Evolutionary conservation across 192 early-diverging fungal genomes (phyloP).

Genomic region (Podila epigama): DNA sequence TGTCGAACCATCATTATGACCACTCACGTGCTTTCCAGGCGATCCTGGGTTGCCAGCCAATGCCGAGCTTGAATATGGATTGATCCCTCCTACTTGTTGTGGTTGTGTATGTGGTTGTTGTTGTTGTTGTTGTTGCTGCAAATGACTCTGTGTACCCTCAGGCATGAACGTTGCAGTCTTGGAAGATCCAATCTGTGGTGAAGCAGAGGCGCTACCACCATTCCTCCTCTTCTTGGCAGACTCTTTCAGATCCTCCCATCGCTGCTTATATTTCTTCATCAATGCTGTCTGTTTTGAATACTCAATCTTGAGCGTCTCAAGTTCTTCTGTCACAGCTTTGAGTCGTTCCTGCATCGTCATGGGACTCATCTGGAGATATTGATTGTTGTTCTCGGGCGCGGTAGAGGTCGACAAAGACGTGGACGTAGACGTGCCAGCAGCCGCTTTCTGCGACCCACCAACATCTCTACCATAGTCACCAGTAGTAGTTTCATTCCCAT

Average conservation of each 20-base stretch:
- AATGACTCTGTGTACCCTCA: neutral
- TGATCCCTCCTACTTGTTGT: neutral
- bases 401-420: too few species aligned
- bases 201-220: neutral
- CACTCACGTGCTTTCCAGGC: neutral
- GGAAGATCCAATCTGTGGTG: neutral
- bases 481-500: too few species aligned
- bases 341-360: constrained; percentile 51
- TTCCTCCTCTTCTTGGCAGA: constrained; percentile 63
- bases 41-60: constrained; percentile 9
- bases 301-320: constrained; percentile 52
- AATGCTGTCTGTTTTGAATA: constrained; percentile 59
- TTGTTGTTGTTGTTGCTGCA: neutral
- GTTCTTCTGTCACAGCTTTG: constrained; percentile 67
- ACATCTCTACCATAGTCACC: too few species aligned
- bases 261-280: constrained; percentile 74
- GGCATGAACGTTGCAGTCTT: neutral
- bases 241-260: constrained; percentile 85
- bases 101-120: neutral
- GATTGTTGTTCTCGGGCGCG: neutral
- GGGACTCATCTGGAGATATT: constrained; percentile 13
- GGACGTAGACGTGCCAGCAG: neutral
- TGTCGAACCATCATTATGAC: neutral
- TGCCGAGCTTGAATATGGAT: constrained; percentile 16
- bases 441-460: too few species aligned